phyloP scores from a whole-genome alignment of 2,329 filamentous ascomycete genomes.

The Ophiognomonia clavigignenti-juglandacearum region DNA sequence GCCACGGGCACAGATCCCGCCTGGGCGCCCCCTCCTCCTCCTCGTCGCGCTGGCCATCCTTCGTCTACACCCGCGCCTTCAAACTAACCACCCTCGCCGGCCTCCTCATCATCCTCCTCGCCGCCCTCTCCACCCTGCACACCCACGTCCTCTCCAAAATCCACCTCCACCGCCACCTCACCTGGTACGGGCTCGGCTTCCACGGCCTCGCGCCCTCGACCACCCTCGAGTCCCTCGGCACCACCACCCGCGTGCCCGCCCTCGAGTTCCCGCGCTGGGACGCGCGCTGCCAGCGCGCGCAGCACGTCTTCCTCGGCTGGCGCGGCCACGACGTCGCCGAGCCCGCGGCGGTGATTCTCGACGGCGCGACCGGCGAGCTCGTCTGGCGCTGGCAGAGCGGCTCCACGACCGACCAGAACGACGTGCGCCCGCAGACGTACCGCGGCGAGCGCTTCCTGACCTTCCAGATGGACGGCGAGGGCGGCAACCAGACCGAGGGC shows the following conservation, averaged over 20 bases:
- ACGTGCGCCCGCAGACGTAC: constrained; percentile 25
- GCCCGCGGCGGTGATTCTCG: constrained; percentile 22
- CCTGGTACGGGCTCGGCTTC: constrained; percentile 13
- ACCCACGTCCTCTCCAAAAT: constrained; percentile 8
- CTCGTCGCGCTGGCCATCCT: no score
- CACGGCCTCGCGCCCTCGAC: constrained; percentile 12
- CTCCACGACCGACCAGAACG: constrained; percentile 15
- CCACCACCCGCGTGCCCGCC: constrained; percentile 7
- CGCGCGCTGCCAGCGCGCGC: constrained; percentile 15
- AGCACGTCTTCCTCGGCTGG: constrained; percentile 16
- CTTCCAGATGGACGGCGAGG: constrained; percentile 26
- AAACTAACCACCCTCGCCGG: background rate
- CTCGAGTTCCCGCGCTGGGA: constrained; percentile 19
- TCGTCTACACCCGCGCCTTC: background rate
- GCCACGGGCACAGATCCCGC: background rate
- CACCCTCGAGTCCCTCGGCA: constrained; percentile 15
- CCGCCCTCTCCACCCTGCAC: constrained; percentile 5
- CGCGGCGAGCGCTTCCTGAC: constrained; percentile 28
- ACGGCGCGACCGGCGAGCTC: constrained; percentile 20
- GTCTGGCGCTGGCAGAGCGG: constrained; percentile 21
- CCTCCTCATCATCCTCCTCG: background rate
- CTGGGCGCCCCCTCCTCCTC: no score
- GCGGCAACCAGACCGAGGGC: constrained; percentile 8
- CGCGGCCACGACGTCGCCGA: constrained; percentile 16
- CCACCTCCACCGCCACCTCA: constrained; percentile 13